These are phyloP conservation scores for Pythium brachiatum DNA, from an alignment of 352 stramenopile genomes.

Conservation along the genomic window DNA sequence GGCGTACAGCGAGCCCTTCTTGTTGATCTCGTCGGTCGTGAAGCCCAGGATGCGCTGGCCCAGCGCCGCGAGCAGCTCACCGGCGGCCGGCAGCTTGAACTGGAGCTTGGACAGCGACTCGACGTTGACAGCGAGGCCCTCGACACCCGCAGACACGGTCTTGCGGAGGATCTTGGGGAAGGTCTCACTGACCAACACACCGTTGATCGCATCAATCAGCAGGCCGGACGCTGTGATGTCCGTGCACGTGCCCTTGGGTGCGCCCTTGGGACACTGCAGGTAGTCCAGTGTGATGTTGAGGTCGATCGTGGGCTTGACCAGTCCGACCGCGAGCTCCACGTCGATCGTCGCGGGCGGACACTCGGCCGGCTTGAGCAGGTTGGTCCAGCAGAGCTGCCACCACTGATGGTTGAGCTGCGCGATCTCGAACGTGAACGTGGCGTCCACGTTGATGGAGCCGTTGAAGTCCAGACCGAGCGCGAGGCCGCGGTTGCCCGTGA, in stretches of 20 bases:
- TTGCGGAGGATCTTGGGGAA: constrained; percentile 28
- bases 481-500: constrained; percentile 36
- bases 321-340: constrained; percentile 35
- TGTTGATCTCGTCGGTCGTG: constrained; percentile 50
- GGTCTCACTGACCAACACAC: constrained; percentile 23
- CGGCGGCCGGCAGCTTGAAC: constrained; percentile 36
- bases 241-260: constrained; percentile 38
- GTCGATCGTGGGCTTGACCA: constrained; percentile 32
- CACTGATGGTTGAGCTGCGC: constrained; percentile 54
- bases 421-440: constrained; percentile 42
- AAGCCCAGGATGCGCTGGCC: constrained; percentile 44
- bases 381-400: constrained; percentile 58
- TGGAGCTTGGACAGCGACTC: constrained; percentile 48
- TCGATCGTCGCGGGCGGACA: constrained; percentile 37
- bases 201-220: constrained; percentile 33
- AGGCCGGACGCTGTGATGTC: constrained; percentile 44
- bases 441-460: constrained; percentile 33
- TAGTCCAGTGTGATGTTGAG: constrained; percentile 30
- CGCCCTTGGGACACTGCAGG: constrained; percentile 36
- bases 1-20: constrained; percentile 59
- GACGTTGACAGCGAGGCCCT: constrained; percentile 32
- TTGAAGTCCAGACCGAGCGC: constrained; percentile 43
- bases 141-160: constrained; percentile 23
- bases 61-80: constrained; percentile 39
- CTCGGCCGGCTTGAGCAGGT: constrained; percentile 41